phyloP scores from a whole-genome alignment of 306 rosid species.

The Sicyos baderoa region DNA sequence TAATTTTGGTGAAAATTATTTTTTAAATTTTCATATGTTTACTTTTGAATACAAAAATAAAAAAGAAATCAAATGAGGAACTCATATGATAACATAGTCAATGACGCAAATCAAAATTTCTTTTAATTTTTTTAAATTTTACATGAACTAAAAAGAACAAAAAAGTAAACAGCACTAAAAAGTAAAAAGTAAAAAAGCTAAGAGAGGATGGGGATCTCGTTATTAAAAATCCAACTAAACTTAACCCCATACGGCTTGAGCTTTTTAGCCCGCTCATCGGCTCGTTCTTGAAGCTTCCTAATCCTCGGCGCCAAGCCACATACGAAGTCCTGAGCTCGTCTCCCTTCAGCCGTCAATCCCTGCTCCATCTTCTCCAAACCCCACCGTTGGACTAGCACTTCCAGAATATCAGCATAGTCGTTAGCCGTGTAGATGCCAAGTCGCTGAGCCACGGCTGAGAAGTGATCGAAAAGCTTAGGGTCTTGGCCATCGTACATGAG shows the following conservation, averaged over 20 bases:
- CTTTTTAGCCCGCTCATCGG: conserved; percentile 39
- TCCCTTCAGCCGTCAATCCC: conserved; percentile 34
- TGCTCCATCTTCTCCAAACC: conserved; percentile 41
- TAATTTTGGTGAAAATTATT: no score
- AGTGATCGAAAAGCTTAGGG: conserved; percentile 45
- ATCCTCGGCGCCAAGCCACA: conserved; percentile 46
- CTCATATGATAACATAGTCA: no score
- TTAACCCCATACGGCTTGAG: conserved; percentile 29
- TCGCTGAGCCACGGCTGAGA: conserved; percentile 44
- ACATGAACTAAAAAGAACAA: not conserved
- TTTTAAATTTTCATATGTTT: no score
- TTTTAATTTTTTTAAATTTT: not conserved
- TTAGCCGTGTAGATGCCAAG: conserved; percentile 48
- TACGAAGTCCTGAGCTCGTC: conserved; percentile 43
- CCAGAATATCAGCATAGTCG: conserved; percentile 53
- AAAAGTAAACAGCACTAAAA: not conserved
- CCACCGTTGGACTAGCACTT: conserved; percentile 46
- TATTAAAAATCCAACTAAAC: conserved; percentile 52
- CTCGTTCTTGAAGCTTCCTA: conserved; percentile 47
- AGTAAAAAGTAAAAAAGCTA: not conserved
- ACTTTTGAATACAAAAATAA: no score
- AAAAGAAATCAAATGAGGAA: no score
- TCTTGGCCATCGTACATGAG: conserved; percentile 58
- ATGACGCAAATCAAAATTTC: no score
- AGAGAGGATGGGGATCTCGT: conserved; percentile 12